Conservation (phyloP, 2,329 filamentous ascomycete genomes). For the Aschersonia sp. region DNA sequence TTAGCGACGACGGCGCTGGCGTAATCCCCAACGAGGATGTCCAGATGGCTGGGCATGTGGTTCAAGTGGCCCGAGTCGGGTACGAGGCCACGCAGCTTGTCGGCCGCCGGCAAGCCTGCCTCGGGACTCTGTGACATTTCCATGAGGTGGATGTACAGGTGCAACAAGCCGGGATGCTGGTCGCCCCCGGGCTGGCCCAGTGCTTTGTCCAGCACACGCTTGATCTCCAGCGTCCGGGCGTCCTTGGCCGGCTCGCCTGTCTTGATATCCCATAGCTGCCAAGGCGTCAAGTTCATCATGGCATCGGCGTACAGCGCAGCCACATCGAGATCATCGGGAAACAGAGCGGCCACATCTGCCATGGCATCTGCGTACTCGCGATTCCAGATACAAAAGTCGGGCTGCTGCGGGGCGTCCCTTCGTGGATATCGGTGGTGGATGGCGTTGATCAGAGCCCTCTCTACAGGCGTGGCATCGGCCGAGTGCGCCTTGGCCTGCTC, state of each 20-base stretch:
- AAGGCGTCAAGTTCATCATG: slow-evolving; percentile 33
- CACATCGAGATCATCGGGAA: slow-evolving; percentile 25
- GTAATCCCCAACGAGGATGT: slow-evolving; percentile 61
- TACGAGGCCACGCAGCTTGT: slow-evolving; percentile 47
- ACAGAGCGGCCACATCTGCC: slow-evolving; percentile 17
- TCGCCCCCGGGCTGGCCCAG: slow-evolving; percentile 25
- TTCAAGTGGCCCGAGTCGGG: slow-evolving; percentile 57
- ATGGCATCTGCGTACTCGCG: slow-evolving; percentile 22
- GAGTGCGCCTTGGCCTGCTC: slow-evolving; percentile 11
- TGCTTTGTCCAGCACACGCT: slow-evolving; percentile 25
- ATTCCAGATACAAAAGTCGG: slow-evolving; percentile 30
- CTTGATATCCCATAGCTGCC: slow-evolving; percentile 27
- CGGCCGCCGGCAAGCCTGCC: slow-evolving; percentile 41
- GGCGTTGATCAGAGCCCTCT: slow-evolving; percentile 48
- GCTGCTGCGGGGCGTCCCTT: slow-evolving; percentile 23
- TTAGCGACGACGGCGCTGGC: slow-evolving; percentile 52
- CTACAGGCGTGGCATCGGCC: slow-evolving; percentile 18
- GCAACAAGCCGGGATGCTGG: slow-evolving; percentile 54
- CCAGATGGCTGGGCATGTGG: slow-evolving; percentile 68
- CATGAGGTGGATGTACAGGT: slow-evolving; percentile 65
- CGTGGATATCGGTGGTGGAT: slow-evolving; percentile 45
- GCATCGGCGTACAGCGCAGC: slow-evolving; percentile 24
- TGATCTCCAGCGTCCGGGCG: slow-evolving; percentile 17
- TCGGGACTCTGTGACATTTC: slow-evolving; percentile 61
- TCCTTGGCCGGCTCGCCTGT: slow-evolving; percentile 17